phyloP scores from a whole-genome alignment of 2,329 filamentous ascomycete species.

The Chalaropsis thielavioides region DNA sequence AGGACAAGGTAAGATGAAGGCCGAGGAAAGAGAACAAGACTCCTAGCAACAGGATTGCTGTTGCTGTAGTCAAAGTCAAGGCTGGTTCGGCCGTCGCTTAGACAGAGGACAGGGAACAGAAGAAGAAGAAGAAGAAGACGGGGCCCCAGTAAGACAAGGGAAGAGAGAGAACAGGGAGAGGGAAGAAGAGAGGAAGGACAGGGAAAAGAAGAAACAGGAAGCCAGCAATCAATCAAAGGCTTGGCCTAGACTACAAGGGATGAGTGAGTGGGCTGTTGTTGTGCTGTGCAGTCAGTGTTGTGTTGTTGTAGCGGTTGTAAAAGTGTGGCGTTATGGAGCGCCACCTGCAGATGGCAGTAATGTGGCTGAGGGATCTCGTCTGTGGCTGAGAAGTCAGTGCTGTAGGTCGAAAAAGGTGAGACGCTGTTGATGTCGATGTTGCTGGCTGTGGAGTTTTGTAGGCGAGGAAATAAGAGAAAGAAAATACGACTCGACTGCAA shows the following conservation, averaged over 20 bases:
- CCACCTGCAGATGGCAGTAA: neutral
- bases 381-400: neutral
- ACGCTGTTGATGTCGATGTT: neutral
- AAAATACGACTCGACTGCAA: neutral
- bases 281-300: no score
- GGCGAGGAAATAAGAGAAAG: neutral
- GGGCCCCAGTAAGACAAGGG: neutral
- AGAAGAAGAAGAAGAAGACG: neutral
- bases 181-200: neutral
- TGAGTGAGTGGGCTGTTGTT: neutral
- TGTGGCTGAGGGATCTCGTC: neutral
- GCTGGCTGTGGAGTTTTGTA: no score
- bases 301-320: neutral
- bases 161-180: neutral
- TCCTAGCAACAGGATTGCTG: neutral
- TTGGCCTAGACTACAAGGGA: neutral
- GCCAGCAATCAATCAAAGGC: conserved; percentile 1
- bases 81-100: neutral
- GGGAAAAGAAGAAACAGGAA: neutral
- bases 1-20: neutral
- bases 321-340: neutral
- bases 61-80: conserved; percentile 6
- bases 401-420: neutral
- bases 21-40: neutral
- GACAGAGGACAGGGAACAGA: neutral